Evolutionary conservation across 768 basidiomycete genomes (phyloP).

Genomic region (Lactarius quietus): DNA sequence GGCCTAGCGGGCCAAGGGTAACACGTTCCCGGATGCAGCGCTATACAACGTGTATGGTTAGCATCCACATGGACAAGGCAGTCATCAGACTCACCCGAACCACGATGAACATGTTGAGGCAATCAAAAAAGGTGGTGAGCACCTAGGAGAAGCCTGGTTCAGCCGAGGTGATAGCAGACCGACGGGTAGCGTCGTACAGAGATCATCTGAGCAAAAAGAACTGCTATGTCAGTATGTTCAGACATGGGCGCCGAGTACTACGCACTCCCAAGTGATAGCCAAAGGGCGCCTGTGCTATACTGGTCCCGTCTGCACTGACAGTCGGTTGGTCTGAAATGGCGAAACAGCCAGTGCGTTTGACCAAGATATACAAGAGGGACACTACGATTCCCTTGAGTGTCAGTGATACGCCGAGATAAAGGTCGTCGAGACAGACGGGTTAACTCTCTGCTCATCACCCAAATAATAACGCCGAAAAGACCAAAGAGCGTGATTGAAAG

Average conservation of each 20-base stretch:
- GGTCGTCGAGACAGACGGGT: background rate
- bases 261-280: conserved; percentile 20
- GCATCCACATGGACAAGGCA: background rate
- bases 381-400: conserved; percentile 7
- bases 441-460: conserved; percentile 10
- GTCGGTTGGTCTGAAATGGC: conserved; percentile 2
- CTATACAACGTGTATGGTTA: conserved; percentile 3
- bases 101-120: conserved; percentile 13
- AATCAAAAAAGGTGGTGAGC: conserved; percentile 11
- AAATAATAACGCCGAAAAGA: conserved; percentile 8
- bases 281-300: background rate
- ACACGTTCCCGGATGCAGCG: conserved; percentile 18
- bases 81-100: conserved; percentile 4
- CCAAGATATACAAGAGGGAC: background rate
- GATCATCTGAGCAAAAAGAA: conserved; percentile 1
- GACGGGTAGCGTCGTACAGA: conserved; percentile 1
- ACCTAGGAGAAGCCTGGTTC: background rate
- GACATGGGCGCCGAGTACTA: background rate
- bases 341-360: conserved; percentile 9
- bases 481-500: conserved; percentile 1
- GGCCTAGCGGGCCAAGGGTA: conserved; percentile 14
- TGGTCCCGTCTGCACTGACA: no score
- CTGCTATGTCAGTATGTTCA: background rate
- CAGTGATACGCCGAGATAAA: background rate
- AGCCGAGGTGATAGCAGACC: background rate